Evolutionary conservation across 2,329 filamentous ascomycete genomes (phyloP).

Genomic region (Sphaerulina vaccinii): DNA sequence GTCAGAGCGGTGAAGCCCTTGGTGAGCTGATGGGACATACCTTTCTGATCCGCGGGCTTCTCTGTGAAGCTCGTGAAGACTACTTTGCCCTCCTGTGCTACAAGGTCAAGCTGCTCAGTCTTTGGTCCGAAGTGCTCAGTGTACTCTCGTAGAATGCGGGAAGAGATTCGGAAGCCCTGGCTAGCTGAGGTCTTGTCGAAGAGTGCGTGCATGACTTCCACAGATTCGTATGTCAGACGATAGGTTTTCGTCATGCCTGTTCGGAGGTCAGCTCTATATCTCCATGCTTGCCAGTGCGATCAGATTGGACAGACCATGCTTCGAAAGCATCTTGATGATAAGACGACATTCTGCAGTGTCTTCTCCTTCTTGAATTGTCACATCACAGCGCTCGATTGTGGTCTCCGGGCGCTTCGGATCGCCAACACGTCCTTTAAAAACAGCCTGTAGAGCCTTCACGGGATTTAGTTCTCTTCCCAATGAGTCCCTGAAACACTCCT

Average conservation of each 20-base stretch:
- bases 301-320: slow-evolving; percentile 57
- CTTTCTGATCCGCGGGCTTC: slow-evolving; percentile 68
- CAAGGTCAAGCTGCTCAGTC: slow-evolving; percentile 77
- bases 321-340: slow-evolving; percentile 70
- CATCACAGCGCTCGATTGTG: slow-evolving; percentile 71
- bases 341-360: slow-evolving; percentile 69
- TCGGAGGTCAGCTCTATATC: slow-evolving; percentile 20
- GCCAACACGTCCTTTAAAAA: slow-evolving; percentile 67
- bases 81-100: slow-evolving; percentile 65
- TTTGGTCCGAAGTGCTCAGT: slow-evolving; percentile 79
- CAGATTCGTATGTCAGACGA: slow-evolving; percentile 70
- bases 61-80: slow-evolving; percentile 82
- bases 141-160: slow-evolving; percentile 68
- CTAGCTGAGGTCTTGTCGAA: slow-evolving; percentile 66
- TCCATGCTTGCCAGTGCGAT: too few relatives aligned
- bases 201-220: slow-evolving; percentile 71
- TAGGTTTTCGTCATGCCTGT: slow-evolving; percentile 73
- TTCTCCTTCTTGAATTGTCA: slow-evolving; percentile 69
- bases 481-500: slow-evolving; percentile 16
- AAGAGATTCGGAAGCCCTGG: slow-evolving; percentile 72
- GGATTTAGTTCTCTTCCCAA: background rate
- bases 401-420: slow-evolving; percentile 67
- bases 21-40: slow-evolving; percentile 37
- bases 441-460: slow-evolving; percentile 57
- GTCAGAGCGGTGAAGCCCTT: slow-evolving; percentile 4